Evolutionary conservation across 495 filamentous ascomycete genomes (phyloP), one percentile per base, ranked within the genome.

Genomic region (Annulohypoxylon maeteangense): DNA sequence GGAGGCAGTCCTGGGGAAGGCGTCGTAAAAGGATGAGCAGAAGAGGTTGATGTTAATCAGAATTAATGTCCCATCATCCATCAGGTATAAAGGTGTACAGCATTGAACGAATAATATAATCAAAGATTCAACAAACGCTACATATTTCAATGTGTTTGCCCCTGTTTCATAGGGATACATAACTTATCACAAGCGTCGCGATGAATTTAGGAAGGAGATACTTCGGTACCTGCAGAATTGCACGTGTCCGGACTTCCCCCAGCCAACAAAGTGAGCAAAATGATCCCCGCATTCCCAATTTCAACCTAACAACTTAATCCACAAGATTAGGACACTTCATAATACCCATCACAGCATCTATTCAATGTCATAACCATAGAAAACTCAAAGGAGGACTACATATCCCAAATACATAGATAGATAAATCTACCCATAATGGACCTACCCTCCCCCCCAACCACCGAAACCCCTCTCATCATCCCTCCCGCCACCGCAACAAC

Each of bases 221-320:
- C 14, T 25, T 25, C 14, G 25, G 18, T 47, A 47, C 38, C 18
- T 32, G 38, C 62, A 7, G 31, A 70, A 14, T 60, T 60, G 50
- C 68, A 66, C 56, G 61, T 70, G 61, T 70, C 67, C 38, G 32
- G 48, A 60, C 55, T 60, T 54, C 50, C 38, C 55, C 50, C 55
- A 45, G 44, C 50, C 29, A 42, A n/a, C 29, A 25, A 65, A 32
- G 32, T 27, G n/a, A 22, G 22, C 34, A 54, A 42, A 23, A 34
- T 7, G 27, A n/a, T 20, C 16, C 55, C 45, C 44, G 23, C 47
- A 53, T 31, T n/a, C 12, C 23, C 8, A 20, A 22, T 34, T 20
- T 55, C 20, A 47, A 7, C 53, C 29, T 25, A 57, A 27, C 40
- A 18, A 44, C 29, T 12, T 18, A 7, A 36, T 45, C 31, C 23